A percentile compares a stretch with the other conserved stretches of the same genome.
Evolutionary conservation across 352 stramenopile species (phyloP).

Genomic region (Globisporangium alternatum): DNA sequence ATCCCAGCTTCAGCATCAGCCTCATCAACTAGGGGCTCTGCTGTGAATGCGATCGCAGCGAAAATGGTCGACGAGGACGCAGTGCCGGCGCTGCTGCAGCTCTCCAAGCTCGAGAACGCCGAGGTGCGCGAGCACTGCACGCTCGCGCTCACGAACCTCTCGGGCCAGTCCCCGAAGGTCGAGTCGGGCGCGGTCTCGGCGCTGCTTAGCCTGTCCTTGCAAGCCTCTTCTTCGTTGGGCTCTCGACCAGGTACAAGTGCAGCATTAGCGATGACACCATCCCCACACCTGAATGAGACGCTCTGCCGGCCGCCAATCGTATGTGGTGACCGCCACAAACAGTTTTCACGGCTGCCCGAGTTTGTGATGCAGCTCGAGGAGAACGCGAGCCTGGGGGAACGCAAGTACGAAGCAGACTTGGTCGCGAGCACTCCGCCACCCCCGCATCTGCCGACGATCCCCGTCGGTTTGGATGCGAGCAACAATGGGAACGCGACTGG

Average conservation of each 20-base stretch:
- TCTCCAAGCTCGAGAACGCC: constrained; percentile 59
- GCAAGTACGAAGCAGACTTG: constrained; percentile 55
- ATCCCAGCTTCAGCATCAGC: constrained; percentile 11
- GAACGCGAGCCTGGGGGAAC: constrained; percentile 17
- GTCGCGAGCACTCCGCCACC: constrained; percentile 49
- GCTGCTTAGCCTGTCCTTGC: constrained; percentile 50
- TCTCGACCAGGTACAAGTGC: constrained; percentile 6
- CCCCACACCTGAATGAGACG: background rate
- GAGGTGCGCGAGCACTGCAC: constrained; percentile 68
- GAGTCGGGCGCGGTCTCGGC: constrained; percentile 63
- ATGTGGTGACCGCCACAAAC: constrained; percentile 41
- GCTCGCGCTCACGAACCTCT: constrained; percentile 69
- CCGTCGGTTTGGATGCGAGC: constrained; percentile 29
- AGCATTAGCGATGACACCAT: background rate
- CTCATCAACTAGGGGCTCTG: constrained; percentile 11
- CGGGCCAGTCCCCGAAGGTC: constrained; percentile 59
- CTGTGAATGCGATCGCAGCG: constrained; percentile 28
- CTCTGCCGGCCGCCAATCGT: constrained; percentile 44
- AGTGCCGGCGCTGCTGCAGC: constrained; percentile 59
- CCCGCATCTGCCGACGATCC: constrained; percentile 44
- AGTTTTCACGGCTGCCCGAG: constrained; percentile 34
- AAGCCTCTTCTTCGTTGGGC: constrained; percentile 6
- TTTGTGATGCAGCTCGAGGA: constrained; percentile 20
- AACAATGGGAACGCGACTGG: background rate
- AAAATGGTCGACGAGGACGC: constrained; percentile 65